Conservation (phyloP, 768 basidiomycete genomes). For the Podaxis sp. region DNA sequence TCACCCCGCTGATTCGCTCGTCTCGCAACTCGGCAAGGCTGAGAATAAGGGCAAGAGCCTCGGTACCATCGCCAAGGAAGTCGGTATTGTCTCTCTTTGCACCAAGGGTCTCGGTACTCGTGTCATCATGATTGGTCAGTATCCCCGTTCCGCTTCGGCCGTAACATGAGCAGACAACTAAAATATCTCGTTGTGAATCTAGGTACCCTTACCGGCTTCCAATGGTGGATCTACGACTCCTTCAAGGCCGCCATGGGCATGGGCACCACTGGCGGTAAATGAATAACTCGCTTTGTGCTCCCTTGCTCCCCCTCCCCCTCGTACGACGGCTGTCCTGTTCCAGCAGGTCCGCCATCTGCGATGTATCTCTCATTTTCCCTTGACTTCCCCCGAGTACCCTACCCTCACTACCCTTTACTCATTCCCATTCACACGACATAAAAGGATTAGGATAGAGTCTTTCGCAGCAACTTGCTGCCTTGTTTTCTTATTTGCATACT, state of each 20-base stretch:
- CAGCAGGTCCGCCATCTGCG: neutral
- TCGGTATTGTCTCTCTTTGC: slow-evolving; percentile 60
- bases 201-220: slow-evolving; percentile 68
- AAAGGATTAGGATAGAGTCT: slow-evolving; percentile 16
- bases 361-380: neutral
- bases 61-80: slow-evolving; percentile 70
- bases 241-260: slow-evolving; percentile 85
- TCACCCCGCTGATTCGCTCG: slow-evolving; percentile 92
- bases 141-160: slow-evolving; percentile 23
- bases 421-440: slow-evolving; percentile 5
- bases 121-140: slow-evolving; percentile 79
- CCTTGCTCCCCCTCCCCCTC: neutral
- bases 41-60: slow-evolving; percentile 79
- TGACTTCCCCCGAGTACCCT: slow-evolving; percentile 7
- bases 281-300: slow-evolving; percentile 25
- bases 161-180: neutral
- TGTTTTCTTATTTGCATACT: slow-evolving; percentile 2
- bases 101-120: slow-evolving; percentile 88
- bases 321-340: neutral
- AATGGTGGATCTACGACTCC: slow-evolving; percentile 93
- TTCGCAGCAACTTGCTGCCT: neutral
- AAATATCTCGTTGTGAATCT: slow-evolving; percentile 18
- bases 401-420: neutral
- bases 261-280: slow-evolving; percentile 89
- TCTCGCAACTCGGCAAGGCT: slow-evolving; percentile 92